Evolutionary conservation across 2,329 filamentous ascomycete species (phyloP), one percentile per base, ranked within the genome.

Genomic region (Colletotrichum sp.): DNA sequence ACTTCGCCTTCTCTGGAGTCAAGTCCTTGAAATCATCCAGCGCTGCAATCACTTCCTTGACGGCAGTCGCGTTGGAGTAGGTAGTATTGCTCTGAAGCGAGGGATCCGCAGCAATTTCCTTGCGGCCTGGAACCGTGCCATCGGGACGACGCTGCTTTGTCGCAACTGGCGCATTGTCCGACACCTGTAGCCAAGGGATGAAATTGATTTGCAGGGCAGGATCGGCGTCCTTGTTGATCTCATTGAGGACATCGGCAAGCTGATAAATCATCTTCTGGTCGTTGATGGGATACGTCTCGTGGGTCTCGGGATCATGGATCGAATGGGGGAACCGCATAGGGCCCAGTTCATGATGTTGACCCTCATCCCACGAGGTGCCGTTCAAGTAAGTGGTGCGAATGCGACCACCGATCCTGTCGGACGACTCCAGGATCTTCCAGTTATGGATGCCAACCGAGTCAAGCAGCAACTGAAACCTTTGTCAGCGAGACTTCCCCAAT

Each of bases 351-450:
- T 78, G 78, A 61, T 76, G 79, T 82, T 18, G 83, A 78, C 55
- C 71, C 27, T 81, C 79, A 9, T 77, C 68, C 1, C 76, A 77
- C 0, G 36, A 66, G 0, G 83, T 83, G 55, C 81, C 79, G 72
- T 85, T 85, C 6, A 87, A 78, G 66, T 86, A 87, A 3, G 80
- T 78, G 2, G 86, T 87, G 61, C 82, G 82, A 33, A 87, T 83
- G 6, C 86, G 83, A 3, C 86, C 86, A 1, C 86, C 86, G 2
- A 86, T 70, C 6, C 84, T 79, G 3, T 82, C 77, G 0, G 82
- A 82, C 0, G 86, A 84, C 75, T 87, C 86, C 5, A 84, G 77
- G 1, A 87, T 84, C 59, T 86, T 83, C 85, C 85, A 85, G 65
- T 86, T 83, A 16, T 83, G 82, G 16, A 87, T 80, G 1, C 85